Base-by-base conservation (phyloP, 495 filamentous ascomycete genomes). In the Elasticomyces elasticus region DNA sequence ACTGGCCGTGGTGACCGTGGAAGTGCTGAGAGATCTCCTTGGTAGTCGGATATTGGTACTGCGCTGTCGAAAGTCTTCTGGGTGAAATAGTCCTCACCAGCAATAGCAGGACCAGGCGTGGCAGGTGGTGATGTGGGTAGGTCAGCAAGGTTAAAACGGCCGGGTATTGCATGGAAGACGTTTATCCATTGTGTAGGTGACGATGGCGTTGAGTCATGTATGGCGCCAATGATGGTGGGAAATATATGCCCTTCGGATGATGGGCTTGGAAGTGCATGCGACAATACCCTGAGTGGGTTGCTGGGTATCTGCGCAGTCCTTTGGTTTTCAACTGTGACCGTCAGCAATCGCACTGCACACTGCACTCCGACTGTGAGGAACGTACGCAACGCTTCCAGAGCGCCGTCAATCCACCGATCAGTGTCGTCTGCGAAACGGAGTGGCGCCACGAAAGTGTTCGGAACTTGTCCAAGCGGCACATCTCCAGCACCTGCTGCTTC, bases 191-290 rank as follows among this genome's bases (percentile, higher is more conserved):
- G 70, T 0, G 71, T 72, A 13, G 68, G 69, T 33, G 55, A 52
- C 1, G 28, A n/a, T 37, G 75, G 71, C 1, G 76, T 64, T 27
- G 68, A 71, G 38, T 72, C 67, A 59, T 79, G 76, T 0, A 82
- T 73, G n/a, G 73, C 67, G 45, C 72, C 70, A 50, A 83, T 72
- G n/a, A 82, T 62, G 13, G 66, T 66, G 15, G 65, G 63, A 58
- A 79, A 82, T 17, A 77, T 62, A 48, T 79, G 76, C 12, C 74
- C 71, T 13, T 72, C 68, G n/a, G 70, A 1, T 6, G 64, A 72
- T 2, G 80, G 80, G 54, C 76, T 81, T 6, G 80, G 80, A 31
- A 83, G 76, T 17, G 79, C 77, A 59, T 84, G 80, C 4, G 79
- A 82, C 24, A 84, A 75, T 11, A 82, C 68, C 38, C 75, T 76